Base-by-base conservation (phyloP, 2,329 filamentous ascomycete species). In the Ophiognomonia clavigignenti-juglandacearum region DNA sequence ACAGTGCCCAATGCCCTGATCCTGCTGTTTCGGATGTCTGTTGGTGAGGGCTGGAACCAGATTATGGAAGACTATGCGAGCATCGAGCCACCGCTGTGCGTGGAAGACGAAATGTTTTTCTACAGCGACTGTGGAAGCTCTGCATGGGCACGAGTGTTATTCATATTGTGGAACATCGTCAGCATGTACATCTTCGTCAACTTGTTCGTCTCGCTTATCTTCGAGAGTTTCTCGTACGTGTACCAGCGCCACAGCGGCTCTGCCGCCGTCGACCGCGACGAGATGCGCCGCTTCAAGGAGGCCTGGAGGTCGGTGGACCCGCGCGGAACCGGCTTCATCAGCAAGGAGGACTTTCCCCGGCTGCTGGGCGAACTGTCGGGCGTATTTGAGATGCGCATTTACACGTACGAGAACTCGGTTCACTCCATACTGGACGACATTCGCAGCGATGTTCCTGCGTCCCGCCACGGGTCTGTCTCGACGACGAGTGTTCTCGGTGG, bases 131-230 rank as follows among this genome's bases (percentile, higher is more conserved):
- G 93, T 61, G 93, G 93, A 49, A 96, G 92, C 68, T 79, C 83
- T 42, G 78, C 82, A 32, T 98, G 93, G 90, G 90, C 93, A 7
- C 78, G 90, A 43, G 81, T 83, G 27, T 74, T 98, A 9, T 98
- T 98, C 71, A 90, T 97, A 48, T 82, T 86, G 4, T 98, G 93
- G 93, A 98, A 98, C 71, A 92, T 98, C 59, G 78, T 98, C 67
- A 97, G 92, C 86, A 98, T 98, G 93, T 98, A 98, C 69, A 95
- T 98, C 60, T 98, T 98, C 61, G 92, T 97, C 61, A 96, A 92
- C 61, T 72, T 98, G 62, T 98, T 98, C 65, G 92, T 98, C 50
- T 98, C 93, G 40, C 82, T 98, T 64, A 98, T 98, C 57, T 98
- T 95, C 69, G 93, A 98, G 71, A 97, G 91, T 68, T 98, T 98